phyloP scores from a whole-genome alignment of 148 eudicot genomes.

The Suaeda aralocaspica region DNA sequence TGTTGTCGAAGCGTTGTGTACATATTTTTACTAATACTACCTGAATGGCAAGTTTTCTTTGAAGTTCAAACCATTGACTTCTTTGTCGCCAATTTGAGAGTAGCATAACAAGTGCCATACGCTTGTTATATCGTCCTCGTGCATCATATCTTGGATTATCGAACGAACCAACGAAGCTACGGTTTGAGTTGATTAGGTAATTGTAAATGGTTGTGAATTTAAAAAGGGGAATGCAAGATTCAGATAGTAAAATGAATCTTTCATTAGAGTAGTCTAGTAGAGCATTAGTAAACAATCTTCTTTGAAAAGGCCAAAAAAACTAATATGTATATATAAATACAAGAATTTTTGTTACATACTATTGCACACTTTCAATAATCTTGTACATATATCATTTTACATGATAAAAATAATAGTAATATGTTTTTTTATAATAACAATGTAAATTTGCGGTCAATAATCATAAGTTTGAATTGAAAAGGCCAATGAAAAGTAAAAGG shows the following conservation, averaged over 20 bases:
- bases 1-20: constrained; percentile 30
- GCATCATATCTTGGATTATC: constrained; percentile 39
- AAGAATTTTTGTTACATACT: too few species aligned
- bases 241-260: constrained; percentile 49
- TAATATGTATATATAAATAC: too few species aligned
- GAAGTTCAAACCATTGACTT: constrained; percentile 56
- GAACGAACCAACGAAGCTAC: constrained; percentile 35
- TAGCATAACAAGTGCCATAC: constrained; percentile 36
- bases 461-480: too few species aligned
- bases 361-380: too few species aligned
- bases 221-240: constrained; percentile 60
- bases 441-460: too few species aligned
- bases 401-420: too few species aligned
- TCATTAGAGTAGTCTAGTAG: constrained; percentile 49
- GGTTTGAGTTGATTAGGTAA: constrained; percentile 43
- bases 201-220: constrained; percentile 49
- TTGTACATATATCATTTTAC: too few species aligned
- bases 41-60: constrained; percentile 40
- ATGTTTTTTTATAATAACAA: too few species aligned
- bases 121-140: constrained; percentile 39
- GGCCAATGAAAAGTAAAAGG: too few species aligned
- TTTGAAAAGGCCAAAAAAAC: too few species aligned
- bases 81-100: constrained; percentile 54
- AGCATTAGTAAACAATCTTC: constrained; percentile 49
- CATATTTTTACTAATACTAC: constrained; percentile 27